A percentile compares a stretch with the other conserved stretches of the same genome.
phyloP scores from a whole-genome alignment of 1,284 basidiomycete species.

The Xerocomus minutiporus region DNA sequence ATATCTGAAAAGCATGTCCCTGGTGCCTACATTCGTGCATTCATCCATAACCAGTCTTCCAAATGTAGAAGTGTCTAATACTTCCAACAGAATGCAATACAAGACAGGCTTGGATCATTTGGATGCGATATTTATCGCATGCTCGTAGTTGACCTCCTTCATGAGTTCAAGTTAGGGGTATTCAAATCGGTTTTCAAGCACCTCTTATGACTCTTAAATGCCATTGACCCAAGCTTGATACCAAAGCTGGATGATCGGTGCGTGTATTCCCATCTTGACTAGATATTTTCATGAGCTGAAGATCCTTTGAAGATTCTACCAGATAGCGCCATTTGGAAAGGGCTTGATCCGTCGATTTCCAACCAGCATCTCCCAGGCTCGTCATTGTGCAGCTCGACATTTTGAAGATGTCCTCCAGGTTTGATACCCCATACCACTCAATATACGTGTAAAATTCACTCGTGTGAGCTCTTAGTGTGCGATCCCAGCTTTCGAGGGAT shows the following conservation, averaged over 20 bases:
- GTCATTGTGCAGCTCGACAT: not conserved
- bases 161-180: constrained; percentile 11
- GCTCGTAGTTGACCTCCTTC: constrained; percentile 20
- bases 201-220: constrained; percentile 4
- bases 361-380: not conserved
- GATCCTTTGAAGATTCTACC: not conserved
- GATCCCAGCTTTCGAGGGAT: constrained; percentile 24
- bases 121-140: constrained; percentile 30
- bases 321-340: not conserved
- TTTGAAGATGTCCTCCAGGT: constrained; percentile 15
- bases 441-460: not conserved
- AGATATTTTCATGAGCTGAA: not conserved
- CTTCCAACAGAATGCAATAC: constrained; percentile 34
- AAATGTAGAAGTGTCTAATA: not conserved
- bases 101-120: constrained; percentile 13
- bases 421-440: no score
- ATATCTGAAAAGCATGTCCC: constrained; percentile 26
- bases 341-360: constrained; percentile 2
- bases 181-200: constrained; percentile 11
- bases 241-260: constrained; percentile 6
- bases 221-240: not conserved
- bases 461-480: constrained; percentile 15
- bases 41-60: not conserved
- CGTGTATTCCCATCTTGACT: not conserved
- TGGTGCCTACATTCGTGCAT: constrained; percentile 28